Evolutionary conservation across 441 rosid genomes (phyloP).

Genomic region (Gossypium trilobum): DNA sequence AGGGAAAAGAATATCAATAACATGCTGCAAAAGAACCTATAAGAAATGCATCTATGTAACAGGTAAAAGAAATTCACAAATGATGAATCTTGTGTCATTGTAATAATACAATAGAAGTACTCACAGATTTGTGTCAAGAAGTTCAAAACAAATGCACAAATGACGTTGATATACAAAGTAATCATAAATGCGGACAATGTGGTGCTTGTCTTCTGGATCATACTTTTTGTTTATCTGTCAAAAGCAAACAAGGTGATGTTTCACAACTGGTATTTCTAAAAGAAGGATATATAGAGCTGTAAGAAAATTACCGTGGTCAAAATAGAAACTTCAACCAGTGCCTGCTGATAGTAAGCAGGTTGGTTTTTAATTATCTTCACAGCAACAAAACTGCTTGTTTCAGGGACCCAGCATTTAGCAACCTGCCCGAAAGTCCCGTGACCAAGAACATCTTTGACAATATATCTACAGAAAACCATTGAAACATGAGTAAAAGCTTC

Average conservation of each 20-base stretch:
- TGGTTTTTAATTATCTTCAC: constrained; percentile 94
- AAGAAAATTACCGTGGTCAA: constrained; percentile 61
- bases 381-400: constrained; percentile 67
- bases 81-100: constrained; percentile 1
- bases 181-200: constrained; percentile 94
- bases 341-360: constrained; percentile 97
- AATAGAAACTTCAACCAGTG: constrained; percentile 95
- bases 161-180: constrained; percentile 81
- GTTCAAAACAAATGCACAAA: constrained; percentile 95
- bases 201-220: constrained; percentile 98
- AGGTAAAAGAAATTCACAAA: constrained; percentile 13
- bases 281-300: constrained; percentile 11
- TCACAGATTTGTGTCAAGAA: constrained; percentile 95
- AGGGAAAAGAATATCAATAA: constrained; percentile 17
- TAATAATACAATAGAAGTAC: constrained; percentile 21
- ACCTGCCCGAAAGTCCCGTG: constrained; percentile 99
- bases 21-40: constrained; percentile 12
- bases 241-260: constrained; percentile 18
- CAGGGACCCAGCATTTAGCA: constrained; percentile 92
- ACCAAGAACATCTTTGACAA: constrained; percentile 98
- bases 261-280: constrained; percentile 14
- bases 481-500: constrained; percentile 14
- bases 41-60: constrained; percentile 4
- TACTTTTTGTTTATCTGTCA: constrained; percentile 89
- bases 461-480: constrained; percentile 48